Percentiles rank a stretch among this genome's conserved stretches.
Evolutionary conservation across 352 stramenopile genomes (phyloP).

Genomic region (Pythium oligandrum): DNA sequence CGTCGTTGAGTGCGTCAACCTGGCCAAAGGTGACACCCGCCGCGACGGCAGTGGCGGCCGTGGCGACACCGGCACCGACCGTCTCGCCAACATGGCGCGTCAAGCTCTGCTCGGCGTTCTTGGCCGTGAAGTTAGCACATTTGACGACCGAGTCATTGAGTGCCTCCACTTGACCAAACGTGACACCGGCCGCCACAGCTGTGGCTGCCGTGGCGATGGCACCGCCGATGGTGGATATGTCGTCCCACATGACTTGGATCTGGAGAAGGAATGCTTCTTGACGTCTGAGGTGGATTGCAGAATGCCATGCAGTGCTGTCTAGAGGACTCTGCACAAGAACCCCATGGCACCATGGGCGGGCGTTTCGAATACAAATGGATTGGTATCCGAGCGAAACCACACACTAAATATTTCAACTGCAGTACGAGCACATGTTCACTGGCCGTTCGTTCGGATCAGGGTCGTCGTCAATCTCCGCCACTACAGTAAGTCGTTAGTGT

Average conservation of each 20-base stretch:
- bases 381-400: no score
- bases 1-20: constrained; percentile 4
- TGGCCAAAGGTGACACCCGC: constrained; percentile 9
- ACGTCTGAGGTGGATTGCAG: no score
- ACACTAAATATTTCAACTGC: no score
- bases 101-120: constrained; percentile 9
- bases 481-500: no score
- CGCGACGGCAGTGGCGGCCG: constrained; percentile 8
- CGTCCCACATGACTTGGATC: constrained; percentile 10
- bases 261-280: no score
- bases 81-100: constrained; percentile 14
- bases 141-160: constrained; percentile 8
- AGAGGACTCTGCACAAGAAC: no score
- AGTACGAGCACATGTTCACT: no score
- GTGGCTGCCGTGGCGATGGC: constrained; percentile 6
- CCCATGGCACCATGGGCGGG: no score
- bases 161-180: constrained; percentile 9
- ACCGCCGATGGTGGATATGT: constrained; percentile 10
- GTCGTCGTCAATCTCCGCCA: no score
- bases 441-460: no score
- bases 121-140: constrained; percentile 11
- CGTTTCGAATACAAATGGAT: no score
- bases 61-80: constrained; percentile 1
- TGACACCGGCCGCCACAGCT: constrained; percentile 7
- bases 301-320: no score